A percentile compares a stretch with the other conserved stretches of the same genome.
phyloP scores from a whole-genome alignment of 2,329 filamentous ascomycete species.

The Lecanosticta acicola region DNA sequence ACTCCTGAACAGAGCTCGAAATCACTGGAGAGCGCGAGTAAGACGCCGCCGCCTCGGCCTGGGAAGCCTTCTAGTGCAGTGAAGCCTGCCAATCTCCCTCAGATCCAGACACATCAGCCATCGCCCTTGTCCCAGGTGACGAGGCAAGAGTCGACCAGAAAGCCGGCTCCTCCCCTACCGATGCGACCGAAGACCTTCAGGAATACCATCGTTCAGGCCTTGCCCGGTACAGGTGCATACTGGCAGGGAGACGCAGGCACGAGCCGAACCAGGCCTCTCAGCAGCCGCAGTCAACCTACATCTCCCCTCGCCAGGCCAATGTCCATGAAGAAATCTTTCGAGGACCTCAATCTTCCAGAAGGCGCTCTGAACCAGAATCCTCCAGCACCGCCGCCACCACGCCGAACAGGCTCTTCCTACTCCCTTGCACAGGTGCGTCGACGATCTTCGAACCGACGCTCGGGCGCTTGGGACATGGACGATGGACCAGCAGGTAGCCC shows the following conservation, averaged over 20 bases:
- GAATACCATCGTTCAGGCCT: conserved; percentile 18
- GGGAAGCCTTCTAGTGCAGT: conserved; percentile 34
- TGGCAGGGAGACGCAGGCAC: conserved; percentile 15
- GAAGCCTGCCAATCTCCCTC: conserved; percentile 18
- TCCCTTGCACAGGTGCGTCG: conserved; percentile 25
- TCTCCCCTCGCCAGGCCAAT: conserved; percentile 16
- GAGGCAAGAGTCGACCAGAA: conserved; percentile 27
- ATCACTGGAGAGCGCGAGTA: conserved; percentile 12
- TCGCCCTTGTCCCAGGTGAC: conserved; percentile 33
- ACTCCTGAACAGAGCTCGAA: conserved; percentile 28
- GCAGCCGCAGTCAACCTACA: conserved; percentile 10
- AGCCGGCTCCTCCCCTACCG: conserved; percentile 25
- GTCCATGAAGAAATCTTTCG: conserved; percentile 16
- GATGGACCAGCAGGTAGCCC: conserved; percentile 29
- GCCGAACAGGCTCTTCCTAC: conserved; percentile 34
- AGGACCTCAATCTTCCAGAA: conserved; percentile 16
- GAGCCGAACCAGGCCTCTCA: conserved; percentile 4
- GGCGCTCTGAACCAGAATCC: conserved; percentile 10
- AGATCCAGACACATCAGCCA: conserved; percentile 20
- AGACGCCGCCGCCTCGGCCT: conserved; percentile 33
- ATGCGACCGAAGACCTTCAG: conserved; percentile 29
- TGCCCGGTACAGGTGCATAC: conserved; percentile 13
- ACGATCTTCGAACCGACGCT: conserved; percentile 31
- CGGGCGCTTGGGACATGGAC: conserved; percentile 26
- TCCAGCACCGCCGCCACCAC: conserved; percentile 21